These are phyloP conservation scores for Trametes pubescens DNA, from an alignment of 1,284 basidiomycete species.

Conservation along the genomic window DNA sequence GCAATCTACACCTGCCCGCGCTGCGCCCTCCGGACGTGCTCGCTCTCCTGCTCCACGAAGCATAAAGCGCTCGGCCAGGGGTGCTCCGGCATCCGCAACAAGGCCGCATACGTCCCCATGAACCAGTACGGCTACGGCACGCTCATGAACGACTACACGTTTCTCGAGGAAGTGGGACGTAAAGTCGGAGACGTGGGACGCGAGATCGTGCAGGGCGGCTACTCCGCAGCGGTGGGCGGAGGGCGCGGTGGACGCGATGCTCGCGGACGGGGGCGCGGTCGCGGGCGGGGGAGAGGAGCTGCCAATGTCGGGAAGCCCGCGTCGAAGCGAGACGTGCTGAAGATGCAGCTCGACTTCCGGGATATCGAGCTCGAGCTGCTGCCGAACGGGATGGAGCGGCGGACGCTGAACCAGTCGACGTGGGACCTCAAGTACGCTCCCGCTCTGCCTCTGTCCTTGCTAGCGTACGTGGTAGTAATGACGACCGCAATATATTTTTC, in stretches of 20 bases:
- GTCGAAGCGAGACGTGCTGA: slow-evolving; percentile 69
- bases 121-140: slow-evolving; percentile 82
- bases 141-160: slow-evolving; percentile 88
- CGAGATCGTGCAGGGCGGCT: slow-evolving; percentile 70
- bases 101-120: slow-evolving; percentile 78
- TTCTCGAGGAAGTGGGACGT: slow-evolving; percentile 82
- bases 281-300: slow-evolving; percentile 43
- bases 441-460: slow-evolving; percentile 25
- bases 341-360: slow-evolving; percentile 67
- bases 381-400: slow-evolving; percentile 83
- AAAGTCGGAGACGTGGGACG: slow-evolving; percentile 75
- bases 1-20: slow-evolving; percentile 86
- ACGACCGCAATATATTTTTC: slow-evolving; percentile 21
- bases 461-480: slow-evolving; percentile 11
- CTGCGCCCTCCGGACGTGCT: slow-evolving; percentile 77
- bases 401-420: slow-evolving; percentile 78
- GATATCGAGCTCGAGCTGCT: slow-evolving; percentile 81
- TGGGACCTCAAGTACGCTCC: slow-evolving; percentile 81
- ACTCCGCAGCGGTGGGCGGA: slow-evolving; percentile 29
- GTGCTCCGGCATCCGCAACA: slow-evolving; percentile 81
- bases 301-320: slow-evolving; percentile 39
- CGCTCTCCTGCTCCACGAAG: slow-evolving; percentile 69
- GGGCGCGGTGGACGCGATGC: slow-evolving; percentile 35
- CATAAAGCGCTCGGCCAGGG: slow-evolving; percentile 69
- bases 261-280: slow-evolving; percentile 36